Percentiles rank a stretch among this genome's conserved stretches.
Evolutionary conservation across 257 asterid genomes (phyloP).

Genomic region (Handroanthus guayacan): DNA sequence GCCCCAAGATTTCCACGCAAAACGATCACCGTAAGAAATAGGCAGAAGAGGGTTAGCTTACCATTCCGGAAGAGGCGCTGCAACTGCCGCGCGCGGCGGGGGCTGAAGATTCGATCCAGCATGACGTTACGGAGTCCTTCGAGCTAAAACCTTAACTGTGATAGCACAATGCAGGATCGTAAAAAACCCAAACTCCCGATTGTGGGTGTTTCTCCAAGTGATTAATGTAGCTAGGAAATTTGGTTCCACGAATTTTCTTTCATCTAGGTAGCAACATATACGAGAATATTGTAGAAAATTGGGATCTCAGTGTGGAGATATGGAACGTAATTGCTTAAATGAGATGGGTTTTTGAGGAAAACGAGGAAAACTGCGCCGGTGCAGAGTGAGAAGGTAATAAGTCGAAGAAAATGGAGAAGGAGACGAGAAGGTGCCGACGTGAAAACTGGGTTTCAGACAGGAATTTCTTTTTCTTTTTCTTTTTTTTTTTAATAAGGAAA

Average conservation of each 20-base stretch:
- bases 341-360: conserved; percentile 8
- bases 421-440: conserved; percentile 5
- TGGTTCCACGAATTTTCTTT: neutral
- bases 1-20: conserved; percentile 81
- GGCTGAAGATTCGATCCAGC: conserved; percentile 70
- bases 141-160: conserved; percentile 3
- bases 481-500: no score
- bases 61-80: conserved; percentile 66
- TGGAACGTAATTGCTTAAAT: neutral
- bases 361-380: conserved; percentile 28
- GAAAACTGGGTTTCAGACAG: conserved; percentile 29
- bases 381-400: conserved; percentile 21
- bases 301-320: conserved; percentile 28
- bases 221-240: neutral
- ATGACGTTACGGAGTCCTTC: conserved; percentile 36
- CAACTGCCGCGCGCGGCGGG: conserved; percentile 63
- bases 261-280: neutral
- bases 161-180: neutral
- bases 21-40: conserved; percentile 72
- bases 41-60: conserved; percentile 77
- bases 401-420: conserved; percentile 14
- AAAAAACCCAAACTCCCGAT: neutral
- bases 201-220: neutral
- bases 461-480: neutral
- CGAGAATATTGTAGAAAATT: neutral